Conservation (phyloP, 768 basidiomycete genomes). For the Podaxis sp. region DNA sequence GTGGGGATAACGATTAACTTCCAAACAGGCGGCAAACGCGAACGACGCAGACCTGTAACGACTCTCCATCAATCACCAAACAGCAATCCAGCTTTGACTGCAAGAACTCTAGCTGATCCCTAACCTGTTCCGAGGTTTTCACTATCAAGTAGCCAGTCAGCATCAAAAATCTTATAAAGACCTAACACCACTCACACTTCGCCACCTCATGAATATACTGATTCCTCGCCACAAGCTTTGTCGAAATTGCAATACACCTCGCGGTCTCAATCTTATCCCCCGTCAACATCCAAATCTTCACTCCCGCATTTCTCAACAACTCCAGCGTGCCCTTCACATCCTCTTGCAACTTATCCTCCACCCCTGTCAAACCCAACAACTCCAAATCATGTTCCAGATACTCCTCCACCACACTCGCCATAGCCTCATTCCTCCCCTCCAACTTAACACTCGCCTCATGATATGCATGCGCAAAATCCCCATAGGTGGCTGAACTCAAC, state of each 20-base stretch:
- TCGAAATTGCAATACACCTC: conserved; percentile 96
- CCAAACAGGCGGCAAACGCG: background rate
- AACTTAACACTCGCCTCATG: conserved; percentile 77
- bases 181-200: conserved; percentile 58
- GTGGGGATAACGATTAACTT: background rate
- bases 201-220: conserved; percentile 98
- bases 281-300: conserved; percentile 99
- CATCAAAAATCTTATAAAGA: conserved; percentile 3
- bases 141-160: conserved; percentile 46
- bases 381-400: conserved; percentile 89
- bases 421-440: conserved; percentile 80
- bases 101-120: conserved; percentile 89
- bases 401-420: conserved; percentile 69
- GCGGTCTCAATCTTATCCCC: conserved; percentile 99
- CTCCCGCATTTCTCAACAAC: conserved; percentile 88
- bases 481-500: conserved; percentile 66
- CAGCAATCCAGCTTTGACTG: conserved; percentile 96
- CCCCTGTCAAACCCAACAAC: conserved; percentile 92
- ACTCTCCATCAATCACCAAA: conserved; percentile 97
- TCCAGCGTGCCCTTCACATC: conserved; percentile 95
- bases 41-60: conserved; percentile 67
- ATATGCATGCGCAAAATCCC: conserved; percentile 68
- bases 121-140: conserved; percentile 76
- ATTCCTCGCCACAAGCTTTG: conserved; percentile 91
- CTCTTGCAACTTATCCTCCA: conserved; percentile 98